A percentile compares a stretch with the other conserved stretches of the same genome.
Evolutionary conservation across 1,139 yeast genomes (phyloP).

Genomic region (Yamadazyma membranifaciens): DNA sequence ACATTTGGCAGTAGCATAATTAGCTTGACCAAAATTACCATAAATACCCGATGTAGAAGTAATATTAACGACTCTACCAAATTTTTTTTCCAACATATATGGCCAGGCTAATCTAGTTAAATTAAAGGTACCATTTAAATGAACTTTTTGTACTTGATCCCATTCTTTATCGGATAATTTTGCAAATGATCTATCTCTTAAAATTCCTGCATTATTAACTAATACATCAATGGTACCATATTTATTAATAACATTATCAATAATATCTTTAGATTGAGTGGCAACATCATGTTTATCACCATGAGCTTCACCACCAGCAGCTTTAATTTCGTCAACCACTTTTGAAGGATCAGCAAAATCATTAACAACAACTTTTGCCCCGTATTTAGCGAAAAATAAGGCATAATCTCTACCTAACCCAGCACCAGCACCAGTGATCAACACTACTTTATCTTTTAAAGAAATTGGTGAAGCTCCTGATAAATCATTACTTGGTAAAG

Average conservation of each 20-base stretch:
- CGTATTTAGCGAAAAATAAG: slow-evolving; percentile 76
- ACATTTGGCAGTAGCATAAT: slow-evolving; percentile 91
- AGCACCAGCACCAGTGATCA: slow-evolving; percentile 94
- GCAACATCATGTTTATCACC: slow-evolving; percentile 83
- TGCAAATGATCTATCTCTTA: slow-evolving; percentile 84
- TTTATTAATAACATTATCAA: slow-evolving; percentile 71
- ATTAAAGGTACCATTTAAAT: slow-evolving; percentile 76
- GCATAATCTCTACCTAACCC: slow-evolving; percentile 96
- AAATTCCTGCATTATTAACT: slow-evolving; percentile 91
- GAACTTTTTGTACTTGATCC: slow-evolving; percentile 80
- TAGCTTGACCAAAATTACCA: slow-evolving; percentile 97
- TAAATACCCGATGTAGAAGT: slow-evolving; percentile 95
- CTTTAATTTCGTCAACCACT: slow-evolving; percentile 76
- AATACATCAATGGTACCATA: slow-evolving; percentile 87
- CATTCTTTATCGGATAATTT: slow-evolving; percentile 86
- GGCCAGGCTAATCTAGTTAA: slow-evolving; percentile 95
- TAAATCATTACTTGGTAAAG: slow-evolving; percentile 57
- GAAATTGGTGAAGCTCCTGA: slow-evolving; percentile 50
- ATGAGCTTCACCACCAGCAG: slow-evolving; percentile 79
- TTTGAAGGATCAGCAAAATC: slow-evolving; percentile 77
- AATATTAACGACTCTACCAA: slow-evolving; percentile 83
- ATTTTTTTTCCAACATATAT: slow-evolving; percentile 69
- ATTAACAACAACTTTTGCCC: slow-evolving; percentile 94
- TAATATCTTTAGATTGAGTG: slow-evolving; percentile 70
- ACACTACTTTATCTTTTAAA: slow-evolving; percentile 79